Evolutionary conservation across 345 rosid species (phyloP), one percentile per base, ranked within the genome.

Genomic region (Moricandia moricandioides): DNA sequence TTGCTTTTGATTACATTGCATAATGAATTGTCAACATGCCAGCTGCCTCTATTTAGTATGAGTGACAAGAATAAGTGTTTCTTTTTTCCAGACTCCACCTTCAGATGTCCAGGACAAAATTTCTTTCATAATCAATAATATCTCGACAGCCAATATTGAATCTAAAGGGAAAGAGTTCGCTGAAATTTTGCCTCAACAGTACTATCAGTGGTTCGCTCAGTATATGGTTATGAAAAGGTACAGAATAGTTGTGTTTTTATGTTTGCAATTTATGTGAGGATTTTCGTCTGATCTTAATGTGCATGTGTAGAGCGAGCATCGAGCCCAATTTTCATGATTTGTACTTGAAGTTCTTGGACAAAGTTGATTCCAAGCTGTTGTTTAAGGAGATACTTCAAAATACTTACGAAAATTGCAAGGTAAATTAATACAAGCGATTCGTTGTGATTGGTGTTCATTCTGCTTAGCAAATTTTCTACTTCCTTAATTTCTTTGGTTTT

Each of bases 221-320:
- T 95, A 95, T 67, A 90, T 95, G 97, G 99, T 95, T 55, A 95
- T 95, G 99, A 95, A 89, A 87, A 90, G 99, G 99, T 76, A 49
- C 57, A 8, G 66, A 21, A 4, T 43, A 40, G 14, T 27, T 54
- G 21, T 52, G 18, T 29, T 60, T 54, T 45, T 12, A 3, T 29
- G 3, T 62, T 27, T 43, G 27, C 37, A 69, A 18, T 69, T 29
- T 59, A 16, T 35, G 30, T 7, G 9, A 56, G 29, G n/a, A 1
- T 27, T 27, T 1, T 3, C 29, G 29, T 27, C 29, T 27, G 29
- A 27, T 27, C 29, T 27, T 27, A 27, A 1, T 27, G 29, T 27
- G 29, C 29, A 3, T 27, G 29, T 27, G 29, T 27, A 95, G 99
- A 78, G 99, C 97, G 66, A 95, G 99, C 85, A 95, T 95, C 74